Evolutionary conservation across 768 basidiomycete genomes (phyloP), one percentile per base, ranked within the genome.

Genomic region (Lyophyllum decastes): DNA sequence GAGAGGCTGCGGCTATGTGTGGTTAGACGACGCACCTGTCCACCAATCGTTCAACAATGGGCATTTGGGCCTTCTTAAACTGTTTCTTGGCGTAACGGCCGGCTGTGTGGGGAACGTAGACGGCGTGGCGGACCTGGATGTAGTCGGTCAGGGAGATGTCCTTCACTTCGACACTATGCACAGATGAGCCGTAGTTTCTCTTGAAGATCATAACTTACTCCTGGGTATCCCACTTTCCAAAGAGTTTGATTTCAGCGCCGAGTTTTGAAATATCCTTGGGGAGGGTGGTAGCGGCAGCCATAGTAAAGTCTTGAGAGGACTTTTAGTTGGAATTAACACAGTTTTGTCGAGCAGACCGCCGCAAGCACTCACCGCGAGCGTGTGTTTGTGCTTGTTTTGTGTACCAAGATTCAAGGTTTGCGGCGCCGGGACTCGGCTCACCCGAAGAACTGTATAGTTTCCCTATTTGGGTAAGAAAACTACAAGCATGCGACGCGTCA

Each of bases 41-140:
- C 65, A 98, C 97, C 72, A 99, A 83, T 73, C 97, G 93, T 80
- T 99, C 97, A 68, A 98, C 97, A 73, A 99, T 96, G 72, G 97
- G 97, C 97, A 99, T 99, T 76, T 97, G 94, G 5, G 94, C 95
- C 88, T 99, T 99, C 85, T 95, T 98, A 89, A 98, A 99, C 78
- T 98, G 95, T 83, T 98, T 98, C 84, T 95, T 95, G 71, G 95
- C 94, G 76, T 98, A 98, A 77, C 97, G 94, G 65, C 97, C 97
- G 63, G 96, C 95, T 60, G 97, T 99, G 85, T 99, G 96, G 59
- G 96, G 96, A 57, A 97, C 78, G 80, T 94, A 98, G 73, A 98
- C 96, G 51, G 95, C 89, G 74, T 97, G 93, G 73, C 93, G 93
- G 77, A 96, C 90, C 83, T 98, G 95, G 77, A 99, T 97, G 88